Base-by-base conservation (phyloP, 2,329 filamentous ascomycete genomes). In the Aotearoamyces nothofagi region DNA sequence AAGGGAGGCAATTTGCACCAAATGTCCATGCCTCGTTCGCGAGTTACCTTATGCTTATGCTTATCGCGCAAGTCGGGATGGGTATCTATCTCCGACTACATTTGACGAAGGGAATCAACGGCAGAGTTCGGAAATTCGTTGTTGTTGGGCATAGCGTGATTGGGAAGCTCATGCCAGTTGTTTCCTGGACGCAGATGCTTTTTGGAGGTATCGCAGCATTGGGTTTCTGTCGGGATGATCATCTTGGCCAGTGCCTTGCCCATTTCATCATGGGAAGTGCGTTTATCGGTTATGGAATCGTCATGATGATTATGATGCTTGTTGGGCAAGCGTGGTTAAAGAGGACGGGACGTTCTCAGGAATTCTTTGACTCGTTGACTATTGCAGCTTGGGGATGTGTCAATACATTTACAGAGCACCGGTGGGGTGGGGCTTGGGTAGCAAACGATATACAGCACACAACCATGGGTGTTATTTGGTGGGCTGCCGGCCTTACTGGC, bases 401-500 rank as follows among this genome's bases (percentile, higher is more conserved):
- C 55, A 98, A 96, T 54, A 96, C 90, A 6, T 96, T 98, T 43
- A 98, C 90, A 11, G 90, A 96, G 54, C 90, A 98, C 50, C 72
- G 79, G 29, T 98, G 90, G 90, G 90, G 90, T 31, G 64, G 64
- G 1, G 66, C 70, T 1, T 98, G 90, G 90, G 83, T 79, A 29
- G 73, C 70, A 54, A 96, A 94, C 47, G 90, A 98, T 52, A 72
- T 93, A 57, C 87, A 98, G 53, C 90, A 98, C 53, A 98, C 90
- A 0, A 82, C 80, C n/a, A 96, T 98, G 87, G 90, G 90, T n/a
- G 72, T 98, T 37, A 74, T 98, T 29, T 98, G 90, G 90, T 98
- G 87, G 87, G 80, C 75, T 44, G 87, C 90, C 5, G 90, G 90
- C 14, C 59, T 98, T 16, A 68, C 87, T 8, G 90, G 90, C 23